Base-by-base conservation (phyloP, 495 filamentous ascomycete genomes). In the Haplographium delicatum region DNA sequence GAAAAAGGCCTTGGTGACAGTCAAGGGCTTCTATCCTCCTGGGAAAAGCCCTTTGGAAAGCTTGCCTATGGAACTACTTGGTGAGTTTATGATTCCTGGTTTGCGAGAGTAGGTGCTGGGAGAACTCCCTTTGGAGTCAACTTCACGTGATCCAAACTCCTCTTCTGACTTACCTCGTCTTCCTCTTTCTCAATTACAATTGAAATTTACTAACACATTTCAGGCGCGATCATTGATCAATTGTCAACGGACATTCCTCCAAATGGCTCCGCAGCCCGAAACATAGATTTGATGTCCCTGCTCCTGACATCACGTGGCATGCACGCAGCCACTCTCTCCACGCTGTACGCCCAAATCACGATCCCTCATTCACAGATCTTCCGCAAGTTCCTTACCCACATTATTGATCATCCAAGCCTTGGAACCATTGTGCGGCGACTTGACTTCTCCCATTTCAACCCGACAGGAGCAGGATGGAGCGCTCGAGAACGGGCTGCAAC, bases 401-500 rank as follows among this genome's bases (percentile, higher is more conserved):
- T 93, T 58, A 67, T 74, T 13, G 72, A 76, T 41, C 80, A 91
- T 62, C 82, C 81, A 10, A 76, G 81, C 10, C 72, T 91, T 43
- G 88, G 89, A 15, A 85, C 83, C 26, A 80, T 93, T 45, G 87
- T 93, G 28, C 80, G 84, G 43, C 83, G 89, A 33, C 69, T 93
- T 23, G 89, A 95, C 67, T 90, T 95, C 65, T 89, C 86, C 35
- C 86, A 91, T 71, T 91, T 91, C 68, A 93, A 88, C 61, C 88
- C 88, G 5, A 77, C 86, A 15, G 86, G 86, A 22, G 72, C 90
- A 28, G 89, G 90, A 58, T 79, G 83, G 42, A 91, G 85, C 37
- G 85, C 80, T 58, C 81, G 85, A 68, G 85, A 89, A 78, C 87
- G 89, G 38, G 71, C 77, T 30, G 79, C 88, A 65, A 86, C 89